Conservation (phyloP, 306 rosid species). For the Sicyos baderoa region DNA sequence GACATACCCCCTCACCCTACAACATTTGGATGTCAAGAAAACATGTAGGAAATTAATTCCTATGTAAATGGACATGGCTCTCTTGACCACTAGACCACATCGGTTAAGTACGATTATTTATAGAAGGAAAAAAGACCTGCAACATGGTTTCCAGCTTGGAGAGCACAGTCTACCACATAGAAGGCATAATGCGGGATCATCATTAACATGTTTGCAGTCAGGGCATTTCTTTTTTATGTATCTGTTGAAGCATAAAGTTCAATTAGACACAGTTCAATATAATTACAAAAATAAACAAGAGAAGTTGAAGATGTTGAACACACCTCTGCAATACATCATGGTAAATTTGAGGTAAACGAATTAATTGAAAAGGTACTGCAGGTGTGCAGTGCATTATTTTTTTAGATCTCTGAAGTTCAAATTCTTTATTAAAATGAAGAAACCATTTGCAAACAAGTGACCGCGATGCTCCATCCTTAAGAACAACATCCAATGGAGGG, state of each 20-base stretch:
- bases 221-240: constrained; percentile 69
- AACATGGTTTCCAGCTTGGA: constrained; percentile 84
- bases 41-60: too few relatives aligned
- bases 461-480: constrained; percentile 57
- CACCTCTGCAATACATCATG: constrained; percentile 92
- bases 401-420: constrained; percentile 31
- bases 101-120: background rate
- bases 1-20: too few relatives aligned
- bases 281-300: background rate
- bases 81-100: too few relatives aligned
- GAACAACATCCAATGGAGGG: constrained; percentile 61
- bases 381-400: constrained; percentile 49
- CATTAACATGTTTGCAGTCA: constrained; percentile 51
- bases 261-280: background rate
- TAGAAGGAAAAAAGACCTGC: constrained; percentile 52
- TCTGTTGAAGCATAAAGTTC: constrained; percentile 33
- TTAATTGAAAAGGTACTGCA: constrained; percentile 74
- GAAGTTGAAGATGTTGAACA: constrained; percentile 15
- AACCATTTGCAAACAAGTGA: constrained; percentile 56
- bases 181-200: constrained; percentile 87
- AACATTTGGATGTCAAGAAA: too few relatives aligned
- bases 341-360: constrained; percentile 74
- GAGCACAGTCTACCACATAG: constrained; percentile 87
- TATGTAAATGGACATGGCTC: too few relatives aligned
- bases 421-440: constrained; percentile 57